A percentile compares a stretch with the other conserved stretches of the same genome.
Evolutionary conservation across 2,329 filamentous ascomycete species (phyloP).

Genomic region (Teratosphaeria nubilosa): DNA sequence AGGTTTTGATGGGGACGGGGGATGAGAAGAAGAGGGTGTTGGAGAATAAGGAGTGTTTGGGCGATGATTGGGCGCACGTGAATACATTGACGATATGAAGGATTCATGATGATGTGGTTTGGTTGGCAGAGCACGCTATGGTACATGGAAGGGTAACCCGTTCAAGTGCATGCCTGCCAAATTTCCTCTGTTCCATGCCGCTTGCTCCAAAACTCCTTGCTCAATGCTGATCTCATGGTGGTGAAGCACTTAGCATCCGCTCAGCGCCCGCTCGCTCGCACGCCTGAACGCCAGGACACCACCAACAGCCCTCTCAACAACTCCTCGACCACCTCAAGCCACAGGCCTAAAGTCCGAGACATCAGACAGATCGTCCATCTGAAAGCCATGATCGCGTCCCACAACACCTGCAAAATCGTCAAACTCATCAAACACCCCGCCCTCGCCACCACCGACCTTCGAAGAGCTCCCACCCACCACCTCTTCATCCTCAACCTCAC

Average conservation of each 20-base stretch:
- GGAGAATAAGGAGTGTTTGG: slow-evolving; percentile 27
- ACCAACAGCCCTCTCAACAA: background rate
- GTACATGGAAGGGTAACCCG: background rate
- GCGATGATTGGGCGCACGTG: slow-evolving; percentile 26
- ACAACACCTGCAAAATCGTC: background rate
- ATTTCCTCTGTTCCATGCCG: background rate
- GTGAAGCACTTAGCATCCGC: background rate
- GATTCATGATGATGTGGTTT: background rate
- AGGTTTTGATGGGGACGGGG: slow-evolving; percentile 19
- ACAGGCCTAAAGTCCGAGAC: background rate
- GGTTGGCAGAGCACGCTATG: background rate
- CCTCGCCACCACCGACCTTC: background rate
- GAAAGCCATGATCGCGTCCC: background rate
- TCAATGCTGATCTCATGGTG: background rate
- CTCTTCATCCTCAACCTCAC: slow-evolving; percentile 1
- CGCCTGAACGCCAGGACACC: background rate
- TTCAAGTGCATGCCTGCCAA: background rate
- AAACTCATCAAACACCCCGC: background rate
- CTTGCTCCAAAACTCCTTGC: background rate
- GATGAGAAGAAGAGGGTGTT: slow-evolving; percentile 22
- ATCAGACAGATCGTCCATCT: background rate
- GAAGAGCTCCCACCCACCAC: background rate
- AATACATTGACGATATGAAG: slow-evolving; percentile 16
- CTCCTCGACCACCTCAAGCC: background rate
- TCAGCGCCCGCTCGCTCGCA: background rate